Base-by-base conservation (phyloP, 345 rosid species). In the Acer yangbiense region DNA sequence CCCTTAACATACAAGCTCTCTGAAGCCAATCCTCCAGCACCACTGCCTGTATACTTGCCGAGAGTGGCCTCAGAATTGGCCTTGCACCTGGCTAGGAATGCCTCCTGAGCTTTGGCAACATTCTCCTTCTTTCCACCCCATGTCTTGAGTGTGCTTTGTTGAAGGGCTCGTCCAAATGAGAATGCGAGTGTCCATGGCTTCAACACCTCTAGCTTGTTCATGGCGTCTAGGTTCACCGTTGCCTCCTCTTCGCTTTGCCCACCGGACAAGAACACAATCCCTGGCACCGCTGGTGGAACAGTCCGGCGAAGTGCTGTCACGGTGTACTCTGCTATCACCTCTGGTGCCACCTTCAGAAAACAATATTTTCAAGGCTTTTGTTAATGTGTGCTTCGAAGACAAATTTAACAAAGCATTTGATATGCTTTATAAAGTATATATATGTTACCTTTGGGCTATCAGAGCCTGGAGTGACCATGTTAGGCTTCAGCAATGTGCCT, bases 381-480 rank as follows among this genome's bases (percentile, higher is more conserved):
- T 43, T 50, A 13, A 13, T 0, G 0, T 11, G 17, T 50, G 5
- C 55, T 50, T 68, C 10, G 39, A 65, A 4, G 35, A 44, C 4
- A 66, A 35, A 17, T 50, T 50, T 14, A 50, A 50, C 55, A 50
- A 50, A 25, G 50, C 48, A 32, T 73, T 21, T 63, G 66, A 21
- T 63, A 63, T 63, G 29, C 16, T 63, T 21, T 55, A 41, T 73
- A 17, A 70, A 65, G 78, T 3, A 8, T 2, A 7, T 25, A 8
- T 27, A 35, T 0, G 1, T 80, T 86, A 93, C 98, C 98, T 91
- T 93, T 16, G 94, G 86, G 88, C 92, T 81, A 61, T 91, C 92
- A 2, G 98, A 93, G 72, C 99, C 99, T 0, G 99, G 97, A 71
- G 98, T 90, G 83, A 95, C 98, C 98, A 93, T 95, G 85, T 95